Percentiles rank a stretch among this genome's conserved stretches.
phyloP scores from a whole-genome alignment of 164 flowering plant species.

The Piper betle region DNA sequence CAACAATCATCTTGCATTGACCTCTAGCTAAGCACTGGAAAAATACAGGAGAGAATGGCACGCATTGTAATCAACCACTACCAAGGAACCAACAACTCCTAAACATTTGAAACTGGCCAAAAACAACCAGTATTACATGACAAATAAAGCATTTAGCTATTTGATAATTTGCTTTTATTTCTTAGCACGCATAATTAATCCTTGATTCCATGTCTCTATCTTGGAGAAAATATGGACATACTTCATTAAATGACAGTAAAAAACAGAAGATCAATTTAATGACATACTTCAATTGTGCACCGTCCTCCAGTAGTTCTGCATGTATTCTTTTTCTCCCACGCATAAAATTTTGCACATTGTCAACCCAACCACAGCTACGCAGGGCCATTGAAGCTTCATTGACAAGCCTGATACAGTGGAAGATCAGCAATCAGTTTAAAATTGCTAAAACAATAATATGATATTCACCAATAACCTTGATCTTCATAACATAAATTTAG shows the following conservation, averaged over 20 bases:
- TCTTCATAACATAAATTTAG: too few species aligned
- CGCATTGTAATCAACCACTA: background rate
- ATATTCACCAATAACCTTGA: too few species aligned
- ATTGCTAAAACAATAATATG: background rate
- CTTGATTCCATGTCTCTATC: background rate
- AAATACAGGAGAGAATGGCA: background rate
- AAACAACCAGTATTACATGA: background rate
- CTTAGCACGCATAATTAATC: background rate
- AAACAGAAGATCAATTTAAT: background rate
- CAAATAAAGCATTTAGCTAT: background rate
- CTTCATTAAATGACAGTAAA: background rate
- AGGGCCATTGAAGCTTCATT: conserved; percentile 42
- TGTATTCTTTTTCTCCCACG: conserved; percentile 36
- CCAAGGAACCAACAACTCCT: background rate
- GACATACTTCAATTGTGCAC: conserved; percentile 45
- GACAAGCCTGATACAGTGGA: conserved; percentile 33
- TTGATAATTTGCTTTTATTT: background rate
- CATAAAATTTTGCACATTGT: conserved; percentile 55
- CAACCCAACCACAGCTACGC: conserved; percentile 65
- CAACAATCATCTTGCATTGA: too few species aligned
- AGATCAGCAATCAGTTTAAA: background rate
- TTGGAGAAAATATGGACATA: too few species aligned
- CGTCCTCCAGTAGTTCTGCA: conserved; percentile 17
- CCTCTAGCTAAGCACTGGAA: background rate
- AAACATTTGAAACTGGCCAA: background rate